Evolutionary conservation across 2,329 filamentous ascomycete genomes (phyloP).

Genomic region (Thermomyces lanuginosus): DNA sequence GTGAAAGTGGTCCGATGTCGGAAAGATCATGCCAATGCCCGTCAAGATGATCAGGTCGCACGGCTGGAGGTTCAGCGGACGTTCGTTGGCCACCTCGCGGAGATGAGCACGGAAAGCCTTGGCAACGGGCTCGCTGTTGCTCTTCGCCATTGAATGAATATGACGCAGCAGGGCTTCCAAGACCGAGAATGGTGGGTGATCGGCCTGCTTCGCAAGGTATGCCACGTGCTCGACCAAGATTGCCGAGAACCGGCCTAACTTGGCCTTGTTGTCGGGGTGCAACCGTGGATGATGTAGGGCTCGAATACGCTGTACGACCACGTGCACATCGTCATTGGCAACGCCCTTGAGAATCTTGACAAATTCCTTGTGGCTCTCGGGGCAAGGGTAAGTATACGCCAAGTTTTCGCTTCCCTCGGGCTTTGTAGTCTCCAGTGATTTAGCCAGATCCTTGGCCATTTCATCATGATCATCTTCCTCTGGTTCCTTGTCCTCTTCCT

Average conservation of each 20-base stretch:
- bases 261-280: constrained; percentile 67
- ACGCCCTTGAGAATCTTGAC: constrained; percentile 47
- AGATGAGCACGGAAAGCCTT: constrained; percentile 63
- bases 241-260: constrained; percentile 43
- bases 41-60: constrained; percentile 74
- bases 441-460: constrained; percentile 52
- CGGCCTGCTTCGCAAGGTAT: constrained; percentile 36
- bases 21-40: constrained; percentile 69
- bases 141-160: constrained; percentile 80
- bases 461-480: constrained; percentile 35
- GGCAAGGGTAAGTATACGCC: constrained; percentile 75
- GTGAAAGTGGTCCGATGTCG: constrained; percentile 94
- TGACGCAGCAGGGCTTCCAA: constrained; percentile 74
- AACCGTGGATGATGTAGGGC: constrained; percentile 85
- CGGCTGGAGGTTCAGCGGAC: constrained; percentile 35
- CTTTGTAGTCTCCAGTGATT: too few relatives aligned
- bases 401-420: constrained; percentile 36
- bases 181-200: constrained; percentile 44
- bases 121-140: constrained; percentile 62
- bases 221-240: constrained; percentile 40
- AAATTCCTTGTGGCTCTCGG: constrained; percentile 59
- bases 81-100: constrained; percentile 35
- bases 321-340: constrained; percentile 50
- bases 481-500: constrained; percentile 33
- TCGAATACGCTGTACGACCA: constrained; percentile 74